A percentile compares a stretch with the other conserved stretches of the same genome.
Evolutionary conservation across 176 grass and related monocot species (phyloP).

Genomic region (Avena eriantha): DNA sequence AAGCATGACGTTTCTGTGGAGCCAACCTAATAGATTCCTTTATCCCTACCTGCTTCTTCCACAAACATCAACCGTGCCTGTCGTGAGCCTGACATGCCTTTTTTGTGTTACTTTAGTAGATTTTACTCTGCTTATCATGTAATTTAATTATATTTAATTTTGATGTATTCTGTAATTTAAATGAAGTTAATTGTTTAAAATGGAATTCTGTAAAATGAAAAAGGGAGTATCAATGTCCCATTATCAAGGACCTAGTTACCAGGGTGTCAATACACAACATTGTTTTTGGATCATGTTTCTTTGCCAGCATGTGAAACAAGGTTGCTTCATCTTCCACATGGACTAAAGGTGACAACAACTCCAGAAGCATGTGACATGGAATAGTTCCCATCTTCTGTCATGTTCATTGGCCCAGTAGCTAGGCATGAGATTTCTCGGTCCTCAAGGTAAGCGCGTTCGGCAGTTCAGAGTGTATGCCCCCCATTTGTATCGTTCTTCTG

Average conservation of each 20-base stretch:
- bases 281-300: constrained; percentile 7
- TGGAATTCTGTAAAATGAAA: not conserved
- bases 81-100: not conserved
- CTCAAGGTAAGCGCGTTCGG: not conserved
- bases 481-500: not conserved
- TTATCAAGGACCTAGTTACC: not conserved
- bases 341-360: constrained; percentile 4
- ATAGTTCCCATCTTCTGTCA: not conserved
- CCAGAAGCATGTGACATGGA: not conserved
- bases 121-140: not conserved
- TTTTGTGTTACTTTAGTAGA: not conserved
- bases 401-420: not conserved
- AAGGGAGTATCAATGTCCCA: not conserved
- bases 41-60: not conserved
- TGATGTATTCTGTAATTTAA: not conserved
- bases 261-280: not conserved
- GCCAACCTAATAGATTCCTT: not conserved
- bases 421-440: not conserved
- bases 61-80: not conserved
- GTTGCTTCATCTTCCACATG: constrained; percentile 4
- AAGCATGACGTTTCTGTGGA: not conserved
- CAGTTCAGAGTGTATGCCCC: not conserved
- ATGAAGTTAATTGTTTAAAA: not conserved
- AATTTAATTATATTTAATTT: not conserved
- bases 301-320: constrained; percentile 8